A percentile compares a stretch with the other conserved stretches of the same genome.
Evolutionary conservation across 805 yeast species (phyloP).

Genomic region (Metschnikowia kofuensis): DNA sequence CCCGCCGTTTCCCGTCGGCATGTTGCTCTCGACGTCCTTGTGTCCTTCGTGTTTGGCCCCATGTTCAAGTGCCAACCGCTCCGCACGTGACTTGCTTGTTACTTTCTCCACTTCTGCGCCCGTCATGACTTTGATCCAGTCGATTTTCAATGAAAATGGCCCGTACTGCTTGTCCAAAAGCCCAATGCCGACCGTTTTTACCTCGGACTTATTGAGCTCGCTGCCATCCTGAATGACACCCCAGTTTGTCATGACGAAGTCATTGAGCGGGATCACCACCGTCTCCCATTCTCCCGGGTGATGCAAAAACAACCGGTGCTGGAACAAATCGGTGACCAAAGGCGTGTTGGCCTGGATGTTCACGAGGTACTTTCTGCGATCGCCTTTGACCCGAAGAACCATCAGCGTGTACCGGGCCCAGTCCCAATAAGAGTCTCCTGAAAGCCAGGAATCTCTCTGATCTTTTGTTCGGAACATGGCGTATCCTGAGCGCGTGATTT

Average conservation of each 20-base stretch:
- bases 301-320: constrained; percentile 71
- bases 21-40: constrained; percentile 16
- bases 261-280: constrained; percentile 71
- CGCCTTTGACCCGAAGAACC: constrained; percentile 70
- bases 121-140: constrained; percentile 67
- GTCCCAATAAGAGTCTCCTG: constrained; percentile 59
- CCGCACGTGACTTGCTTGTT: constrained; percentile 33
- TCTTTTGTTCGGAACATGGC: constrained; percentile 84
- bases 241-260: constrained; percentile 79
- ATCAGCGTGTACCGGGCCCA: constrained; percentile 62
- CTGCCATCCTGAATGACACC: constrained; percentile 58
- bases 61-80: constrained; percentile 17
- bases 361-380: constrained; percentile 68
- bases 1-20: constrained; percentile 24
- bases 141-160: constrained; percentile 65
- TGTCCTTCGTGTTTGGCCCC: constrained; percentile 4
- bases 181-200: constrained; percentile 75
- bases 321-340: constrained; percentile 73
- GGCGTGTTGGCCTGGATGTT: constrained; percentile 82
- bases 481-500: constrained; percentile 48
- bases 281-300: constrained; percentile 82
- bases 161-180: constrained; percentile 76
- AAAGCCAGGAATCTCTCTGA: constrained; percentile 36
- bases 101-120: constrained; percentile 49
- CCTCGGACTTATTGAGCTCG: constrained; percentile 57